A percentile compares a stretch with the other conserved stretches of the same genome.
These are phyloP conservation scores for Aspergillus brasiliensis DNA, from an alignment of 2,329 filamentous ascomycete species.

Conservation along the genomic window DNA sequence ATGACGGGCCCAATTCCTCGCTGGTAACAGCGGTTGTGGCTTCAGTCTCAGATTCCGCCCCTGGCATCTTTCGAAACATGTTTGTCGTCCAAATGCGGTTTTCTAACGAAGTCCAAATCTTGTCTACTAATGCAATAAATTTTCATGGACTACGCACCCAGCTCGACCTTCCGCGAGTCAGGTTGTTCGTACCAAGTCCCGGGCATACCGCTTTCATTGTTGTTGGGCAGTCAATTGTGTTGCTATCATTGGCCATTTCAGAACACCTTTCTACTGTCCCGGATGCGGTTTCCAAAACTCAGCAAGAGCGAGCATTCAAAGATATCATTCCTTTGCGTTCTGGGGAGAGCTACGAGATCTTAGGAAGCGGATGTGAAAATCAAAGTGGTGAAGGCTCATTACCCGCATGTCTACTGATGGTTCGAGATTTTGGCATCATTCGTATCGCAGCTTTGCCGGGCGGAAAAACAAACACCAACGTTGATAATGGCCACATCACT, in stretches of 20 bases:
- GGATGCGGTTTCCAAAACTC: constrained; percentile 67
- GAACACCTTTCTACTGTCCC: constrained; percentile 76
- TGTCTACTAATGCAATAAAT: constrained; percentile 68
- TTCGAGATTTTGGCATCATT: constrained; percentile 61
- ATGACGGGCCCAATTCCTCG: constrained; percentile 51
- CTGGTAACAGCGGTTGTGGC: constrained; percentile 64
- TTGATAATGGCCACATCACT: constrained; percentile 59
- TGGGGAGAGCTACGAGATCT: constrained; percentile 51
- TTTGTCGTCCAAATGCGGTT: constrained; percentile 73
- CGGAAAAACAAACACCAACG: constrained; percentile 50
- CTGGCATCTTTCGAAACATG: constrained; percentile 61
- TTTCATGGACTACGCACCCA: constrained; percentile 60
- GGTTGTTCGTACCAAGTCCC: constrained; percentile 75
- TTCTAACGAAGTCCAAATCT: constrained; percentile 56
- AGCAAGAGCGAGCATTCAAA: constrained; percentile 71
- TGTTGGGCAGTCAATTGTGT: constrained; percentile 74
- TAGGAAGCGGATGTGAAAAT: constrained; percentile 54
- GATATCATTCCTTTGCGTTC: constrained; percentile 79
- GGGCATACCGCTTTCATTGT: constrained; percentile 79
- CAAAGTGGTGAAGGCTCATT: constrained; percentile 39
- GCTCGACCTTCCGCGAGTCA: constrained; percentile 53
- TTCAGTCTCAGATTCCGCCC: constrained; percentile 57
- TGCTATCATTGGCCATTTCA: constrained; percentile 70
- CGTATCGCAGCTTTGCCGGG: constrained; percentile 51
- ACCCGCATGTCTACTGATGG: constrained; percentile 55